These are phyloP conservation scores for Salvia miltiorrhiza DNA, from an alignment of 257 asterid species.

Conservation along the genomic window DNA sequence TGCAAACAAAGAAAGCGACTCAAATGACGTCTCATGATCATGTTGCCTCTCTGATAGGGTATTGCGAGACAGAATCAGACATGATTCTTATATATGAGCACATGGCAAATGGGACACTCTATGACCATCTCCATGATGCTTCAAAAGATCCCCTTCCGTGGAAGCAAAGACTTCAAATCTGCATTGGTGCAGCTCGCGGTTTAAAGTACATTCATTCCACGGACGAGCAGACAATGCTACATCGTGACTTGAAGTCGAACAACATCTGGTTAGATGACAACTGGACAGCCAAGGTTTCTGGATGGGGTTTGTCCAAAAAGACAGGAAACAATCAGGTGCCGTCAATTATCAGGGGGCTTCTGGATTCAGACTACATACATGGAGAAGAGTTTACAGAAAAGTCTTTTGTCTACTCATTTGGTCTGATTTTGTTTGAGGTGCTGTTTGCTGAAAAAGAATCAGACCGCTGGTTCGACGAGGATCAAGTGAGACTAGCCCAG, in stretches of 20 bases:
- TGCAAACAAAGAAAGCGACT: conserved; percentile 42
- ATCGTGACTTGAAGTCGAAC: conserved; percentile 47
- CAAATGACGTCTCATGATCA: conserved; percentile 36
- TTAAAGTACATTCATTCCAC: conserved; percentile 42
- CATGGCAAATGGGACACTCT: conserved; percentile 51
- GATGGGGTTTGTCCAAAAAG: conserved; percentile 41
- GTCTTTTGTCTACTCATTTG: conserved; percentile 55
- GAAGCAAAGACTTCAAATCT: conserved; percentile 63
- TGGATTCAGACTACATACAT: conserved; percentile 60
- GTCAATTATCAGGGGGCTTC: conserved; percentile 18
- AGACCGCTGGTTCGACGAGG: conserved; percentile 50
- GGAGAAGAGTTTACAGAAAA: conserved; percentile 40
- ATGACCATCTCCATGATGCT: conserved; percentile 56
- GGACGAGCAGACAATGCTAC: conserved; percentile 47
- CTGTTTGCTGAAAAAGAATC: conserved; percentile 45
- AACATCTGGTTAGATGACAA: conserved; percentile 56
- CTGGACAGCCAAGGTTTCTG: conserved; percentile 55
- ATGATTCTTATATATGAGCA: conserved; percentile 52
- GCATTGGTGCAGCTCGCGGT: conserved; percentile 55
- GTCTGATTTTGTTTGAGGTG: conserved; percentile 53
- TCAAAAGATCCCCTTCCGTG: conserved; percentile 51
- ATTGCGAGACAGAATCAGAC: conserved; percentile 42
- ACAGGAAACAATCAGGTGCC: conserved; percentile 23
- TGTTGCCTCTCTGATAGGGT: conserved; percentile 46
- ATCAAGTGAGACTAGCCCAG: conserved; percentile 52